A percentile compares a stretch with the other conserved stretches of the same genome.
These are phyloP conservation scores for Aspergillus brunneoviolaceus DNA, from an alignment of 2,329 filamentous ascomycete species.

Conservation along the genomic window DNA sequence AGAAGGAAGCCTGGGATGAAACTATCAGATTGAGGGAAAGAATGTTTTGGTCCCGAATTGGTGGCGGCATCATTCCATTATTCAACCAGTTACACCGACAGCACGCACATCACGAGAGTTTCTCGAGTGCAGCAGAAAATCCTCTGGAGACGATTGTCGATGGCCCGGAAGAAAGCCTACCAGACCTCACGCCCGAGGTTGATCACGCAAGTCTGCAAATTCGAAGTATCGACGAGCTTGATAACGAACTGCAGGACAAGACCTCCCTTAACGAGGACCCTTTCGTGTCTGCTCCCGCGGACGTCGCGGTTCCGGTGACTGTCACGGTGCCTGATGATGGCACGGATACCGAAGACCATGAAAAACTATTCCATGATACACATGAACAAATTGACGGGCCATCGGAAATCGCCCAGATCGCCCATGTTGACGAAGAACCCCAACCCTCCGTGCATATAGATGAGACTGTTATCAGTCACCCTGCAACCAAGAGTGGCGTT, in stretches of 20 bases:
- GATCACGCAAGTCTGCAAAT: conserved; percentile 4
- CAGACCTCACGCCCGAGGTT: conserved; percentile 1
- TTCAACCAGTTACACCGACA: conserved; percentile 31
- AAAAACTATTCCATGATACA: conserved; percentile 1
- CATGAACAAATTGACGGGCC: conserved; percentile 9
- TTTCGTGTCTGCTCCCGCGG: conserved; percentile 12
- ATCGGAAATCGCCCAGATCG: not conserved
- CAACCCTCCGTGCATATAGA: conserved; percentile 5
- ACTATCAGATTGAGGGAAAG: conserved; percentile 83
- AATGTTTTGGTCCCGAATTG: conserved; percentile 96
- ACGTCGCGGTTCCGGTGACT: conserved; percentile 5
- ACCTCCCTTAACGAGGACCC: conserved; percentile 10
- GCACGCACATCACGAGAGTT: conserved; percentile 11
- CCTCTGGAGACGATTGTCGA: not conserved
- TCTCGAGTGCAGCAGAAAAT: not conserved
- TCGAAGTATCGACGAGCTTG: conserved; percentile 7
- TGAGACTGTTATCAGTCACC: conserved; percentile 4
- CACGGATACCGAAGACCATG: conserved; percentile 1
- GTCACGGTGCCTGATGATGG: not conserved
- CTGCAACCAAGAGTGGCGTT: conserved; percentile 1
- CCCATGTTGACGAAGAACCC: conserved; percentile 2
- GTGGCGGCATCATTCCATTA: conserved; percentile 81
- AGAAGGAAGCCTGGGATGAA: conserved; percentile 92
- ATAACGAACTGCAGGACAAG: conserved; percentile 7
- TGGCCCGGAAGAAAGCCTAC: conserved; percentile 8